phyloP scores from a whole-genome alignment of 2,329 filamentous ascomycete species.

The Verticillium alfalfae region DNA sequence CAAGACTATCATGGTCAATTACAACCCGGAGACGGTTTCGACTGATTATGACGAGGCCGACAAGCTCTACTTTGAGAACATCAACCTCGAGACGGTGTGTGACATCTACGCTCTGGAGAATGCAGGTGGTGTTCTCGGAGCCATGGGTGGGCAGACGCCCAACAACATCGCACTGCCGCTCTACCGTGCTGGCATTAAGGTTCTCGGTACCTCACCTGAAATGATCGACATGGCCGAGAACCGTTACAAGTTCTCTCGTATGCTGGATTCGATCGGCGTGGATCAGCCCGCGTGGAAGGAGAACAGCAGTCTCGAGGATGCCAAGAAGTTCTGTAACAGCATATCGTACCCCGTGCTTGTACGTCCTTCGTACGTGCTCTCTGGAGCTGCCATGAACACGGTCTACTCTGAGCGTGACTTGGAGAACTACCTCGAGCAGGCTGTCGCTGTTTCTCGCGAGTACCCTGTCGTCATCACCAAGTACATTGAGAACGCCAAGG shows the following conservation, averaged over 20 bases:
- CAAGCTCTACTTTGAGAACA: slow-evolving; percentile 92
- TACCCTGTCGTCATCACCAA: slow-evolving; percentile 98
- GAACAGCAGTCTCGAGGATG: slow-evolving; percentile 89
- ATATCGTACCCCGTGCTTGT: slow-evolving; percentile 93
- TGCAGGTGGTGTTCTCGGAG: slow-evolving; percentile 79
- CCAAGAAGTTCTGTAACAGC: slow-evolving; percentile 76
- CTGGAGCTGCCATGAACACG: slow-evolving; percentile 98
- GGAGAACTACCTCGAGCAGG: slow-evolving; percentile 82
- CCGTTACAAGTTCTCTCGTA: slow-evolving; percentile 96
- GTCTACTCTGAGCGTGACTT: slow-evolving; percentile 95
- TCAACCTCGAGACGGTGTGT: slow-evolving; percentile 81
- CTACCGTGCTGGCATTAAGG: slow-evolving; percentile 82
- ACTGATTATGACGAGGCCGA: slow-evolving; percentile 96
- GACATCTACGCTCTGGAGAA: slow-evolving; percentile 90
- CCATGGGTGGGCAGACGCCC: slow-evolving; percentile 95
- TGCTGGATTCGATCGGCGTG: slow-evolving; percentile 90
- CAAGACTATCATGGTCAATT: slow-evolving; percentile 97
- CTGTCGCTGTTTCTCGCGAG: slow-evolving; percentile 86
- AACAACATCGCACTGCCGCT: slow-evolving; percentile 96
- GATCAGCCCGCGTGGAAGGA: slow-evolving; percentile 99
- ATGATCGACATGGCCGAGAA: slow-evolving; percentile 99
- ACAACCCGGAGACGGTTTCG: slow-evolving; percentile 83
- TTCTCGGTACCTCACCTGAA: slow-evolving; percentile 92
- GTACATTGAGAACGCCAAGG: slow-evolving; percentile 98
- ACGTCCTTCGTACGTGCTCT: slow-evolving; percentile 92